phyloP scores from a whole-genome alignment of 2,329 filamentous ascomycete genomes.

The Lomentospora prolificans region DNA sequence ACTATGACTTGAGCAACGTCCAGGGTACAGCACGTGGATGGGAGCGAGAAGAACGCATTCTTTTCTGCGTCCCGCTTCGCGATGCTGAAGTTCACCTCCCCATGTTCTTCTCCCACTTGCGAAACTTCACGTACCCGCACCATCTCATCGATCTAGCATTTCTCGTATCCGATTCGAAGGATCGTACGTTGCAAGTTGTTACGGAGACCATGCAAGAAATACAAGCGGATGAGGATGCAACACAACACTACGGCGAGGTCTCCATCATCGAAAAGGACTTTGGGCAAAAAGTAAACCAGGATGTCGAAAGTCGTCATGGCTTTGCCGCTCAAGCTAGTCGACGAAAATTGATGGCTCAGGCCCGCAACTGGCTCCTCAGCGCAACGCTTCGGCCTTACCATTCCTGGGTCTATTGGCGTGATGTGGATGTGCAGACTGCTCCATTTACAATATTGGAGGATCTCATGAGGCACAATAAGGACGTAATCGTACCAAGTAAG shows the following conservation, averaged over 20 bases:
- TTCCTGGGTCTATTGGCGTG: conserved; percentile 99
- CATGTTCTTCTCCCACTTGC: conserved; percentile 98
- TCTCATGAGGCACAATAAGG: conserved; percentile 97
- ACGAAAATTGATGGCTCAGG: conserved; percentile 95
- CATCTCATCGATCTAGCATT: conserved; percentile 94
- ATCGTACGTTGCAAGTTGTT: conserved; percentile 71
- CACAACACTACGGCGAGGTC: conserved; percentile 85
- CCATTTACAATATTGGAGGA: conserved; percentile 96
- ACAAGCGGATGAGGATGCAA: conserved; percentile 69
- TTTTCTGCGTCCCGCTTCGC: conserved; percentile 87
- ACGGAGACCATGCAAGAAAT: conserved; percentile 66
- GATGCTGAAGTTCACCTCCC: conserved; percentile 85
- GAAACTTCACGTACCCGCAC: conserved; percentile 95
- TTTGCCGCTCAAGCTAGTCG: conserved; percentile 92
- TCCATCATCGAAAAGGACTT: conserved; percentile 99
- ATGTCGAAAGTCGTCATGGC: conserved; percentile 93
- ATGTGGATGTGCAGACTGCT: conserved; percentile 95
- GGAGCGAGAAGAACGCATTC: conserved; percentile 91
- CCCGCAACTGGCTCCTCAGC: conserved; percentile 91
- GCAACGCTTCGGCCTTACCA: conserved; percentile 89
- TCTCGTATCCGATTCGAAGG: conserved; percentile 93
- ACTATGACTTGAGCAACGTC: conserved; percentile 89
- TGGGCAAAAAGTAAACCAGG: conserved; percentile 93
- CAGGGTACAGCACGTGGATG: conserved; percentile 87
- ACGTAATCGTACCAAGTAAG: conserved; percentile 96